Evolutionary conservation across 352 stramenopile genomes (phyloP).

Genomic region (Globisporangium alternatum): DNA sequence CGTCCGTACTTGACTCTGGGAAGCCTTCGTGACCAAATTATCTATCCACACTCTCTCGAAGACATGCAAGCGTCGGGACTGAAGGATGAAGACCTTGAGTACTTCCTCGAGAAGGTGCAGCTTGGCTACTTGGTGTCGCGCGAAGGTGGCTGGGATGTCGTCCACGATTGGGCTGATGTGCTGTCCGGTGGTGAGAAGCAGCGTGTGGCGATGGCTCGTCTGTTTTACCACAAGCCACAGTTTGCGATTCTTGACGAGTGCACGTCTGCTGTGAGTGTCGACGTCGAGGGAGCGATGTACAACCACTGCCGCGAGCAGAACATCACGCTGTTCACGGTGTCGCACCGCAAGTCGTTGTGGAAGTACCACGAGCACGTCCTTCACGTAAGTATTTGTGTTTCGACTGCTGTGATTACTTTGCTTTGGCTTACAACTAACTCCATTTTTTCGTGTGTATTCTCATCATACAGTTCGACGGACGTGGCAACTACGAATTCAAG

Average conservation of each 20-base stretch:
- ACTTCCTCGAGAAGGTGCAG: conserved; percentile 79
- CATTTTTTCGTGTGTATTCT: conserved; percentile 7
- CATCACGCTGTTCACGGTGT: conserved; percentile 92
- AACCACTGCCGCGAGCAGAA: conserved; percentile 76
- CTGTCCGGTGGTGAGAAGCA: conserved; percentile 90
- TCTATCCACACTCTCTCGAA: conserved; percentile 81
- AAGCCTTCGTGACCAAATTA: conserved; percentile 85
- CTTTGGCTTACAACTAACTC: conserved; percentile 1
- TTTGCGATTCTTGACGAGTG: conserved; percentile 91
- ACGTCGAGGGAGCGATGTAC: conserved; percentile 89
- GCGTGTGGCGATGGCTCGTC: conserved; percentile 83
- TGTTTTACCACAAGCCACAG: conserved; percentile 90
- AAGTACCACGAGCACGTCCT: conserved; percentile 88
- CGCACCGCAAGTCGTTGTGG: conserved; percentile 89
- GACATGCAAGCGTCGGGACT: conserved; percentile 54
- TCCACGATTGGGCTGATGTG: conserved; percentile 87
- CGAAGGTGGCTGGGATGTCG: conserved; percentile 73
- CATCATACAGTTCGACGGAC: conserved; percentile 68
- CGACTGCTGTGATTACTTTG: neutral
- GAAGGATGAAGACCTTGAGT: conserved; percentile 62
- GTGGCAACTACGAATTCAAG: conserved; percentile 85
- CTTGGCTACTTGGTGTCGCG: conserved; percentile 72
- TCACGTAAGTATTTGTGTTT: conserved; percentile 39
- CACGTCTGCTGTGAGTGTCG: conserved; percentile 80
- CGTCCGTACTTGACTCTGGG: conserved; percentile 86